Base-by-base conservation (phyloP, 306 rosid species). In the Arachis stenosperma region DNA sequence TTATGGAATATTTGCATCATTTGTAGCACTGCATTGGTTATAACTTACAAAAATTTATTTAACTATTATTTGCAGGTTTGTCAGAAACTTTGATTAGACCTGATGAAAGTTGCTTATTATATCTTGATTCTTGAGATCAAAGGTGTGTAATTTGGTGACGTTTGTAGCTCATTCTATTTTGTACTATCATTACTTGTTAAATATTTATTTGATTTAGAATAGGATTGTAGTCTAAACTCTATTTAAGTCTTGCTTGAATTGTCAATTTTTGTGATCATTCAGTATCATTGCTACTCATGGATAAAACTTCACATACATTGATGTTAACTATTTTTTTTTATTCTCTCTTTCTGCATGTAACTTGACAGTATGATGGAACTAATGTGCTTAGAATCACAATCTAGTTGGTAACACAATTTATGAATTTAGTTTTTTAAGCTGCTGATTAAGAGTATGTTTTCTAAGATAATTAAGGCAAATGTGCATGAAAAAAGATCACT, bases 61-160 rank as follows among this genome's bases (percentile, higher is more conserved):
- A 61, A 59, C 22, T 7, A 59, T 59, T 48, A 4, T 48, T 65
- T 66, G 53, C 77, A 83, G 81, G 79, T 46, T 17, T 83, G 65
- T 55, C 46, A 46, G 65, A 83, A 48, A 56, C 44, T 69, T 61
- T 43, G 6, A 40, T 41, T 43, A 78, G 67, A 61, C 56, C 46
- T 6, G 66, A 67, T 4, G 66, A 67, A 41, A 66, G 47, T 33
- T 17, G 50, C 11, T 51, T 60, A 70, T 60, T 53, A 14, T 12
- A 48, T 48, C 57, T 52, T 52, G 27, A 52, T 52, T 59, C 9
- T 8, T 54, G 58, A 48, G 62, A 69, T 22, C 27, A 70, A 64
- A 64, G 54, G 15, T 59, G 73, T 33, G 39, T 61, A 12, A 14
- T 29, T 14, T 41, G 29, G n/a, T 39, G 33, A 75, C 30, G 47